Evolutionary conservation across 352 stramenopile species (phyloP).

Genomic region (Phytopythium delawarense): DNA sequence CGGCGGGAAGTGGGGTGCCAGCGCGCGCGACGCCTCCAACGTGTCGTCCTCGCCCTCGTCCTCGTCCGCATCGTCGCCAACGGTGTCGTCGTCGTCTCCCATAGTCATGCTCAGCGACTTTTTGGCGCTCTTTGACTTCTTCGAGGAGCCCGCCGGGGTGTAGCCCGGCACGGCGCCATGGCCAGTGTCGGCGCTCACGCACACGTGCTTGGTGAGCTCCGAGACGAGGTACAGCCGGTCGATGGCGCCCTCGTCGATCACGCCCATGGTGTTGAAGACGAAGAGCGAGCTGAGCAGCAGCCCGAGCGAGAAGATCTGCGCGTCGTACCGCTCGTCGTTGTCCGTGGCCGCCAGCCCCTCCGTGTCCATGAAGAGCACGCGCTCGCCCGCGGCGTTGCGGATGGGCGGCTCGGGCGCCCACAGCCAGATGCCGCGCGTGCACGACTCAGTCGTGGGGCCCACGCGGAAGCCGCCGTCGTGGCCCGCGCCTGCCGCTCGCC

Average conservation of each 20-base stretch:
- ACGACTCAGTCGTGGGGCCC: slow-evolving; percentile 80
- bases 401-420: slow-evolving; percentile 59
- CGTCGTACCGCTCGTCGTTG: slow-evolving; percentile 86
- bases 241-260: slow-evolving; percentile 86
- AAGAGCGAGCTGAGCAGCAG: slow-evolving; percentile 80
- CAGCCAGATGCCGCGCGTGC: slow-evolving; percentile 83
- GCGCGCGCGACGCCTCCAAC: slow-evolving; percentile 35
- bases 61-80: slow-evolving; percentile 6
- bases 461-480: slow-evolving; percentile 49
- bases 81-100: not conserved
- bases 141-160: not conserved
- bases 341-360: slow-evolving; percentile 83
- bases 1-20: slow-evolving; percentile 77
- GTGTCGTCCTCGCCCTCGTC: slow-evolving; percentile 25
- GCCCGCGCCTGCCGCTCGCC: not conserved
- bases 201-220: slow-evolving; percentile 82
- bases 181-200: slow-evolving; percentile 40
- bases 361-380: slow-evolving; percentile 81
- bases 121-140: not conserved
- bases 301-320: slow-evolving; percentile 84
- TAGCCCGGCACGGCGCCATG: not conserved
- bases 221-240: slow-evolving; percentile 83
- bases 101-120: slow-evolving; percentile 1
- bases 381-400: slow-evolving; percentile 51
- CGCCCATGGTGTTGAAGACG: slow-evolving; percentile 87